Conservation (phyloP, 73 alveolate species). For the Paramecium pentaurelia region DNA sequence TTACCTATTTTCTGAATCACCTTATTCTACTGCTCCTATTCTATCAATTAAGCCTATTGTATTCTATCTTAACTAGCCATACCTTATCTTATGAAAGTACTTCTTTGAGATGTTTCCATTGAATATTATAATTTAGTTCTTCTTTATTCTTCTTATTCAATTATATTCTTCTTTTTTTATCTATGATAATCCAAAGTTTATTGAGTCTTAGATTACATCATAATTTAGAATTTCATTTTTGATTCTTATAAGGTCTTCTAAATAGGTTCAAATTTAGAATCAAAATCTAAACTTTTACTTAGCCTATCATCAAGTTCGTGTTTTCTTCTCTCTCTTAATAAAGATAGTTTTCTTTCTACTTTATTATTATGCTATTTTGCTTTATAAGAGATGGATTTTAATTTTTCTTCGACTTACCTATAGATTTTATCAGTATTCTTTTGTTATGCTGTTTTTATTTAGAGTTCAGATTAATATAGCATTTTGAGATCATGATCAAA, state of each 20-base stretch:
- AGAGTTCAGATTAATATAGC: background rate
- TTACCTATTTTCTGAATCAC: background rate
- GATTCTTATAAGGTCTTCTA: background rate
- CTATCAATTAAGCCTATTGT: background rate
- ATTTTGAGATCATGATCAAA: conserved; percentile 31
- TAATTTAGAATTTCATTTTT: background rate
- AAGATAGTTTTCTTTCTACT: background rate
- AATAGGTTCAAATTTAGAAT: background rate
- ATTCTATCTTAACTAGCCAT: background rate
- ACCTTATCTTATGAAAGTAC: background rate
- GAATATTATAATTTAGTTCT: conserved; percentile 13
- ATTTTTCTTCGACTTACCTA: background rate
- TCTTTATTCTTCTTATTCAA: background rate
- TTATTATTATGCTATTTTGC: background rate
- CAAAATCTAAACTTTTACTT: conserved; percentile 4
- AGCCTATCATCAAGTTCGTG: conserved; percentile 31
- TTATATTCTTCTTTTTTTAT: background rate
- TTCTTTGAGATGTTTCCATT: background rate
- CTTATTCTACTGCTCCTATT: background rate
- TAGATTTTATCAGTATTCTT: conserved; percentile 1
- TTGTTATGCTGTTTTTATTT: conserved; percentile 1
- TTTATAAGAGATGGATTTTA: background rate
- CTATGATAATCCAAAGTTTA: background rate
- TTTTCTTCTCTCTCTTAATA: background rate
- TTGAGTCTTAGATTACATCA: background rate